A percentile compares a stretch with the other conserved stretches of the same genome.
phyloP scores from a whole-genome alignment of 805 yeast species.

The Brettanomyces bruxellensis region DNA sequence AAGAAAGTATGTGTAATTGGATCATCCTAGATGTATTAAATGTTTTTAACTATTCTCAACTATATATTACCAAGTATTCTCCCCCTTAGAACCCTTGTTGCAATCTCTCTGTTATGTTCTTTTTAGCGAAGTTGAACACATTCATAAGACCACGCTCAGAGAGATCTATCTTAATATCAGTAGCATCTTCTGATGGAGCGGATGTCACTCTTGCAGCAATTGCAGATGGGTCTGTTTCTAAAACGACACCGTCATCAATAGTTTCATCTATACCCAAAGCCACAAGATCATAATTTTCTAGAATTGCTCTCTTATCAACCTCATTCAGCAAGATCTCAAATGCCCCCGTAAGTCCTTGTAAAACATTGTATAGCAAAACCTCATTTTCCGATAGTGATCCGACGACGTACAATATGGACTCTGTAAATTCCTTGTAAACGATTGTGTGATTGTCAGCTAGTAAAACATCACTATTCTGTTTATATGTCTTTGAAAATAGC shows the following conservation, averaged over 20 bases:
- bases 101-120: conserved; percentile 39
- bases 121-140: conserved; percentile 83
- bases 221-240: conserved; percentile 81
- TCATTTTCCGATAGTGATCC: conserved; percentile 83
- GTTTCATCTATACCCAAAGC: conserved; percentile 85
- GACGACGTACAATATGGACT: conserved; percentile 60
- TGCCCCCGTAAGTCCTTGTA: conserved; percentile 73
- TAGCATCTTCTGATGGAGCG: conserved; percentile 64
- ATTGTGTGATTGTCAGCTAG: conserved; percentile 72
- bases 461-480: conserved; percentile 71
- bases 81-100: conserved; percentile 27
- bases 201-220: conserved; percentile 89
- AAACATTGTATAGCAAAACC: conserved; percentile 61
- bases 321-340: conserved; percentile 65
- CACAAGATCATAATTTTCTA: conserved; percentile 80
- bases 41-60: not conserved
- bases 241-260: conserved; percentile 85
- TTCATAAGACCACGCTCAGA: conserved; percentile 70
- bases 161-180: conserved; percentile 51
- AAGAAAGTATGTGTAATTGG: not conserved
- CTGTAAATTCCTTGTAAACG: conserved; percentile 80
- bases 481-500: conserved; percentile 67
- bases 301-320: conserved; percentile 68
- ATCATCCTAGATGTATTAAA: not conserved
- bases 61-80: not conserved